Conservation (phyloP, 345 rosid genomes). For the Aegle marmelos region DNA sequence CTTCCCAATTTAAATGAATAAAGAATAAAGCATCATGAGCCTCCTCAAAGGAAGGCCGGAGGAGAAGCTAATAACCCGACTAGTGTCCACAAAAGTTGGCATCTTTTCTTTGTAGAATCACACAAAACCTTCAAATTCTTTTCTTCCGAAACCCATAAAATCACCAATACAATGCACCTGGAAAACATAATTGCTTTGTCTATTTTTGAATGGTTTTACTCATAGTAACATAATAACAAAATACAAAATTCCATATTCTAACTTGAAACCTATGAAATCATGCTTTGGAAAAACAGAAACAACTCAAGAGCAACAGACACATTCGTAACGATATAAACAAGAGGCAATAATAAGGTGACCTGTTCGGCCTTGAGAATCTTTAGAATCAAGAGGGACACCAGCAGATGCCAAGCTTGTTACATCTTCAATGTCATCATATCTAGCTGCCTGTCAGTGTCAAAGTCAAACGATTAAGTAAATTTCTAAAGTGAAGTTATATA, state of each 20-base stretch:
- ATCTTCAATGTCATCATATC: conserved; percentile 78
- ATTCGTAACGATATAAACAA: not conserved
- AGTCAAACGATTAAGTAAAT: conserved; percentile 6
- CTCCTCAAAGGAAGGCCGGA: not conserved
- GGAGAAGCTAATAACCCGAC: not conserved
- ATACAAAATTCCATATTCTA: not conserved
- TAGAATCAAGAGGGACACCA: conserved; percentile 73
- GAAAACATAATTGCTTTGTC: not conserved
- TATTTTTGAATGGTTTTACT: not conserved
- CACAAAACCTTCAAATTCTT: not conserved
- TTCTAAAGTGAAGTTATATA: not conserved
- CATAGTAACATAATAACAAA: not conserved
- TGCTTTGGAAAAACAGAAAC: not conserved
- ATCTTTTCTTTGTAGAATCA: not conserved
- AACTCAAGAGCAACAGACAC: not conserved
- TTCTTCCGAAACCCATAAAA: not conserved
- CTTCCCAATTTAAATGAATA: not conserved
- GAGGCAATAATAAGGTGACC: conserved; percentile 29
- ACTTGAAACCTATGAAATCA: not conserved
- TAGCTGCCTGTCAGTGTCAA: conserved; percentile 60
- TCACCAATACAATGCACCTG: not conserved
- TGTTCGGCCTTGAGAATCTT: conserved; percentile 83
- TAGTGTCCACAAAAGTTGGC: not conserved
- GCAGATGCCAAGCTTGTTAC: conserved; percentile 47
- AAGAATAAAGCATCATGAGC: not conserved